These are phyloP conservation scores for Starmerella powellii DNA, from an alignment of 805 yeast genomes.

Conservation along the genomic window DNA sequence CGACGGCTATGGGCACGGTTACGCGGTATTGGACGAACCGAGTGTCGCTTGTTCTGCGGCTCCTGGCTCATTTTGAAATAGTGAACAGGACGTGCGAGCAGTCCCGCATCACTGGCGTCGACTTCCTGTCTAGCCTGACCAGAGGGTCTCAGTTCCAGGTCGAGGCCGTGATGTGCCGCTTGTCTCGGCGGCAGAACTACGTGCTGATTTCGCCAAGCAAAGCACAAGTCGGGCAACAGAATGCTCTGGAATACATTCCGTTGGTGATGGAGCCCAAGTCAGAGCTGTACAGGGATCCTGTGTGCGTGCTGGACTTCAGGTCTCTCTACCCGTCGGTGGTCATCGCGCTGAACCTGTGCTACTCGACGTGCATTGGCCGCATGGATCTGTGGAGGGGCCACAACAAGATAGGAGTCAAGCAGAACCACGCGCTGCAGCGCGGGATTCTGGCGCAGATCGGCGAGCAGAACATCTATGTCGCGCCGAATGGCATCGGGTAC, in stretches of 20 bases:
- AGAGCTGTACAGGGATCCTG: conserved; percentile 73
- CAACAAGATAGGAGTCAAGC: conserved; percentile 26
- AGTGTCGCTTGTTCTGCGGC: conserved; percentile 34
- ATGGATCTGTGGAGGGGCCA: conserved; percentile 26
- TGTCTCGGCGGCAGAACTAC: conserved; percentile 65
- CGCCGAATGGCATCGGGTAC: conserved; percentile 84
- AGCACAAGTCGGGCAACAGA: conserved; percentile 68
- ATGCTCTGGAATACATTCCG: conserved; percentile 77
- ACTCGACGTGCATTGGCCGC: conserved; percentile 34
- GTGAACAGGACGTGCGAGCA: conserved; percentile 65
- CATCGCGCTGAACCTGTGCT: conserved; percentile 76
- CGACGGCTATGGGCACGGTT: conserved; percentile 25
- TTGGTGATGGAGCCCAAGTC: conserved; percentile 87
- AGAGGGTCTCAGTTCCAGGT: conserved; percentile 93
- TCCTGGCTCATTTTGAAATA: conserved; percentile 52
- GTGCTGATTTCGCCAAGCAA: conserved; percentile 69
- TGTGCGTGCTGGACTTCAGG: conserved; percentile 84
- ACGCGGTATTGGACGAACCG: conserved; percentile 39
- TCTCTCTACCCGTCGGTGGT: conserved; percentile 86
- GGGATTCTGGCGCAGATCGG: conserved; percentile 32
- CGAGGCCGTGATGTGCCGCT: conserved; percentile 65
- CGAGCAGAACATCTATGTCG: conserved; percentile 43
- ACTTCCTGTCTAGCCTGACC: conserved; percentile 73
- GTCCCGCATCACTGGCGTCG: conserved; percentile 77
- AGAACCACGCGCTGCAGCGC: conserved; percentile 35